Percentiles rank a stretch among this genome's conserved stretches.
phyloP scores from a whole-genome alignment of 2,329 filamentous ascomycete species.

The Macrophomina tecta region DNA sequence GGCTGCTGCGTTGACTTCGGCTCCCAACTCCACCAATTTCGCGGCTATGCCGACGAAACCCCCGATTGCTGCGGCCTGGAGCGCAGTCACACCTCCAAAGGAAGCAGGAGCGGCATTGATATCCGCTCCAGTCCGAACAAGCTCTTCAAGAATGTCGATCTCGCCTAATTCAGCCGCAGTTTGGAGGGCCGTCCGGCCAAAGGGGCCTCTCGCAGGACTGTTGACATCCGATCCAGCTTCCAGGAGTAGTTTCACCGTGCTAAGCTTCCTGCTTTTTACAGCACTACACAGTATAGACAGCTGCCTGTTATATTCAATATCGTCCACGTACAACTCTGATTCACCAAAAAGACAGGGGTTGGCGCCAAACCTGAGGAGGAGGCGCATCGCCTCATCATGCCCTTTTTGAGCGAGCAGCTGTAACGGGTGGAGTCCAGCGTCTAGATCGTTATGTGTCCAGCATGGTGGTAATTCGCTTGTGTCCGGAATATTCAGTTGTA shows the following conservation, averaged over 20 bases:
- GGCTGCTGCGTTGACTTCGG: conserved; percentile 33
- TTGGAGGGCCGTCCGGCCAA: not conserved
- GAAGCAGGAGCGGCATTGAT: conserved; percentile 27
- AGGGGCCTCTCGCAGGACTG: not conserved
- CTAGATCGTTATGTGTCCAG: not conserved
- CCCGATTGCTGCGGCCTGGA: conserved; percentile 37
- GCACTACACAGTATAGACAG: not conserved
- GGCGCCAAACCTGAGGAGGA: not conserved
- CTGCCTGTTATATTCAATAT: not conserved
- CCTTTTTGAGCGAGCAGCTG: not conserved
- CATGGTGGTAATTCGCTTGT: not conserved
- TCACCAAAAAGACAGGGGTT: not conserved
- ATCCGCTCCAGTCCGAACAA: conserved; percentile 24
- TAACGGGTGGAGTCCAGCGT: not conserved
- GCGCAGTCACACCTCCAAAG: conserved; percentile 34
- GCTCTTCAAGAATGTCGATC: conserved; percentile 29
- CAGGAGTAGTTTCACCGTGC: not conserved
- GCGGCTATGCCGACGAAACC: conserved; percentile 36
- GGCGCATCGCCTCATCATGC: not conserved
- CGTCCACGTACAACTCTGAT: not conserved
- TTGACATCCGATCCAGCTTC: not conserved
- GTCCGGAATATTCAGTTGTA: not conserved
- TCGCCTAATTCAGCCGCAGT: not conserved
- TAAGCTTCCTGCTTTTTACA: not conserved
- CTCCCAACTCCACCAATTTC: conserved; percentile 32